Percentiles rank a stretch among this genome's conserved stretches.
These are phyloP conservation scores for Pleurotus tuber-regium DNA, from an alignment of 768 basidiomycete species.

Conservation along the genomic window DNA sequence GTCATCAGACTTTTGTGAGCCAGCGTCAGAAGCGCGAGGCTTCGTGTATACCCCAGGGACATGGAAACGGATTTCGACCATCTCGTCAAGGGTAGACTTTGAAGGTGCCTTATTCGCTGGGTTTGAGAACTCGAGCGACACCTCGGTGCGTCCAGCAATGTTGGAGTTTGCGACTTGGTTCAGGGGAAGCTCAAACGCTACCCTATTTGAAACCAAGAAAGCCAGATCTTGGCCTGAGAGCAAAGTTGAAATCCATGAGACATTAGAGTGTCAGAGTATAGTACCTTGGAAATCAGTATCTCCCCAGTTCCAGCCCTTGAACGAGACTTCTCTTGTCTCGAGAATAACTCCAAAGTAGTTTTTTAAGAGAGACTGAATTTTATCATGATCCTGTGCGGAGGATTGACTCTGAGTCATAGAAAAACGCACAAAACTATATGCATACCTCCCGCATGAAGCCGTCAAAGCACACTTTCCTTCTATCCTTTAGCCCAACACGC, in stretches of 20 bases:
- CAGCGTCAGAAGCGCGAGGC: conserved; percentile 65
- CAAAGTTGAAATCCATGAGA: background rate
- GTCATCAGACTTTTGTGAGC: conserved; percentile 69
- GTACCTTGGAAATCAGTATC: conserved; percentile 89
- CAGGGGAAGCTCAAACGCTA: conserved; percentile 88
- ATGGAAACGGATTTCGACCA: conserved; percentile 95
- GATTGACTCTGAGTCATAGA: background rate
- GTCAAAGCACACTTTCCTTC: conserved; percentile 83
- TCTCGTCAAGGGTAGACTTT: conserved; percentile 67
- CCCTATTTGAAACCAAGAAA: conserved; percentile 85
- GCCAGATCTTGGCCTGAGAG: conserved; percentile 91
- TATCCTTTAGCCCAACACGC: conserved; percentile 75
- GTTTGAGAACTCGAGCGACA: conserved; percentile 91
- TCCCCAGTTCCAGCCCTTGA: conserved; percentile 99
- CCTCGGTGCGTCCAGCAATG: conserved; percentile 95
- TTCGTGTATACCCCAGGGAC: conserved; percentile 79
- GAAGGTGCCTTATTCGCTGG: conserved; percentile 37
- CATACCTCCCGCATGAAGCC: conserved; percentile 87
- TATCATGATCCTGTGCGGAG: conserved; percentile 80
- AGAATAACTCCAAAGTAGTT: conserved; percentile 84
- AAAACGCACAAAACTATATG: background rate
- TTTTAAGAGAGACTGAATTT: conserved; percentile 75
- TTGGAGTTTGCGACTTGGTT: conserved; percentile 91
- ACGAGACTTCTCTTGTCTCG: conserved; percentile 81
- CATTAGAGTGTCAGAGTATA: conserved; percentile 16